phyloP scores from a whole-genome alignment of 495 filamentous ascomycete genomes.

The Astrocystis sublimbata region DNA sequence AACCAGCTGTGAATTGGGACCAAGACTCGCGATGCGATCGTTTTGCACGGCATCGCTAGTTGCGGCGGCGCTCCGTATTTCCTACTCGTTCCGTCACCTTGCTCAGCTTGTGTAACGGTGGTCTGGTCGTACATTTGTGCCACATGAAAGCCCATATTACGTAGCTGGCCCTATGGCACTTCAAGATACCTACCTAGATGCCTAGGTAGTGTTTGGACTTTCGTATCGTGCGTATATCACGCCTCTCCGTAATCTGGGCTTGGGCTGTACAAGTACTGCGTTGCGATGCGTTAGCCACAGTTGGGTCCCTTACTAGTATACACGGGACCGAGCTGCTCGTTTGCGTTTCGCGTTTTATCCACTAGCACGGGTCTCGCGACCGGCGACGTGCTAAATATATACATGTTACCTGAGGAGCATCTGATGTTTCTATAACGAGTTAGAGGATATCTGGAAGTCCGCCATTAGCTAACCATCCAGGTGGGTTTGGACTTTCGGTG shows the following conservation, averaged over 20 bases:
- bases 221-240: background rate
- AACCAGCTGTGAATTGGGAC: no score
- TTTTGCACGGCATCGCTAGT: no score
- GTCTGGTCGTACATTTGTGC: no score
- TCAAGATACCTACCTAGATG: no score
- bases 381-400: constrained; percentile 1
- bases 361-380: background rate
- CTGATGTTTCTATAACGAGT: background rate
- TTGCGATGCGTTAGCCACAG: background rate
- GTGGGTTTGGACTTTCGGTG: background rate
- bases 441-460: constrained; percentile 3
- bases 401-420: background rate
- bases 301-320: background rate
- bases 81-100: no score
- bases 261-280: background rate
- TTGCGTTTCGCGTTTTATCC: background rate
- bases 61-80: no score
- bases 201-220: no score
- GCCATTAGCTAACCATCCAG: background rate
- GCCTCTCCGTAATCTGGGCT: background rate
- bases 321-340: constrained; percentile 10
- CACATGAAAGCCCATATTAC: no score
- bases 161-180: no score
- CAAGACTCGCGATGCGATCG: no score
- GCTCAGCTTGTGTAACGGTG: no score